These are phyloP conservation scores for Cubamyces lactineus DNA, from an alignment of 768 basidiomycete species.

Conservation along the genomic window DNA sequence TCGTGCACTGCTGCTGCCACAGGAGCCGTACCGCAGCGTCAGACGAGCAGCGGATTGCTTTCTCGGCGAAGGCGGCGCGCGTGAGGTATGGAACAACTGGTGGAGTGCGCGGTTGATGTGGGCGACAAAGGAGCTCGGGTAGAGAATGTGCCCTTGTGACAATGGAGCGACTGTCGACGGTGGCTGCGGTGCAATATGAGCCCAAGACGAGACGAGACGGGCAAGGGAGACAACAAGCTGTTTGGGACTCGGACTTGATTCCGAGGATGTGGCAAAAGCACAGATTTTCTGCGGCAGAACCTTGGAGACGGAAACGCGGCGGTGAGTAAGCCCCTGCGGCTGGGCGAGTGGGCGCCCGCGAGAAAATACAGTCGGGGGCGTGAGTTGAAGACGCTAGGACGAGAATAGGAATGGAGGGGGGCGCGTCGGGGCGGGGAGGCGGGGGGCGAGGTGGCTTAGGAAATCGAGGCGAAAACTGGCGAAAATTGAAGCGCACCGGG, in stretches of 20 bases:
- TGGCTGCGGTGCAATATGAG: not conserved
- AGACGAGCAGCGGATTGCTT: not conserved
- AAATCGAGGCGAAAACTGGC: not conserved
- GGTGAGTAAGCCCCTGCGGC: no score
- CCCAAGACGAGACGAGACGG: not conserved
- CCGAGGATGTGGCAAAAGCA: no score
- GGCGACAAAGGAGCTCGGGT: not conserved
- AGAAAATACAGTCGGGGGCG: not conserved
- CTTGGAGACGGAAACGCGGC: no score
- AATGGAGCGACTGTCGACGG: not conserved
- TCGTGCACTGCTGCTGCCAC: not conserved
- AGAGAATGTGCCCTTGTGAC: not conserved
- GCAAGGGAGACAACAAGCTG: not conserved
- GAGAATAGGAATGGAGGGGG: not conserved
- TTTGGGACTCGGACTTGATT: no score
- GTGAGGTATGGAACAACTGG: not conserved
- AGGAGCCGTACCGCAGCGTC: not conserved
- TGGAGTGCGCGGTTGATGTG: constrained; percentile 5
- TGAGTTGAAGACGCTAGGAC: not conserved
- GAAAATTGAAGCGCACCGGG: constrained; percentile 3
- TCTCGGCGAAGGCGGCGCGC: not conserved
- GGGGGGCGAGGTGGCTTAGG: not conserved
- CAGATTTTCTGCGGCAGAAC: no score
- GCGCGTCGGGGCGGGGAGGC: not conserved
- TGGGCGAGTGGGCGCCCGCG: constrained; percentile 3